Evolutionary conservation across 805 yeast species (phyloP), one percentile per base, ranked within the genome.

Genomic region (Pichia ethanolica): DNA sequence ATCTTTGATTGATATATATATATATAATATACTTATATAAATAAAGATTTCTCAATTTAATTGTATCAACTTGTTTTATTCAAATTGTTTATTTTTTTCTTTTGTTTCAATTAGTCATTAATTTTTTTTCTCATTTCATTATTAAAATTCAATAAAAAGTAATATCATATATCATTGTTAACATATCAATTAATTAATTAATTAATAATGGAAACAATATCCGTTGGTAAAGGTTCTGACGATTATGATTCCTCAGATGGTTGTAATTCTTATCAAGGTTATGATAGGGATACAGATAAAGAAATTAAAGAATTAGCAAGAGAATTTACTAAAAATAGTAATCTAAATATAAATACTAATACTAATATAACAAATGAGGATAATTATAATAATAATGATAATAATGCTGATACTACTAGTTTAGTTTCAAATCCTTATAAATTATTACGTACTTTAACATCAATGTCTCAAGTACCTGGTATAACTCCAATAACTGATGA

Each of bases 381-480:
- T n/a, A n/a, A 41, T 35, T 46, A 27, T 39, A 45, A 11, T 10
- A n/a, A 25, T 10, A 30, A 5, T 5, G 55, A 8, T 9, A 42
- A 32, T 11, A 14, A 35, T n/a, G 45, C 36, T 30, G 44, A 49
- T 20, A 7, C 32, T 30, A 7, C 9, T 30, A 30, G 3, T 30
- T 30, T 30, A 30, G 32, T 7, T 30, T 9, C 32, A 30, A 30
- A 30, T 30, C 32, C 32, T 7, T 47, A 20, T 20, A 56, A 57
- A 20, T 53, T 66, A 32, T 54, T 68, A 39, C 59, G 66, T 44
- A 65, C 69, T 42, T 64, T 79, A 53, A 66, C 80, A 3, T 71
- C 77, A 48, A 73, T 78, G 79, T 72, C 79, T 3, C 70, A 69
- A 46, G 78, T 75, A 30, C 79, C 79, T 0, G 82, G 82, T 49